Base-by-base conservation (phyloP, 352 stramenopile species). In the Blastocystis sp. region DNA sequence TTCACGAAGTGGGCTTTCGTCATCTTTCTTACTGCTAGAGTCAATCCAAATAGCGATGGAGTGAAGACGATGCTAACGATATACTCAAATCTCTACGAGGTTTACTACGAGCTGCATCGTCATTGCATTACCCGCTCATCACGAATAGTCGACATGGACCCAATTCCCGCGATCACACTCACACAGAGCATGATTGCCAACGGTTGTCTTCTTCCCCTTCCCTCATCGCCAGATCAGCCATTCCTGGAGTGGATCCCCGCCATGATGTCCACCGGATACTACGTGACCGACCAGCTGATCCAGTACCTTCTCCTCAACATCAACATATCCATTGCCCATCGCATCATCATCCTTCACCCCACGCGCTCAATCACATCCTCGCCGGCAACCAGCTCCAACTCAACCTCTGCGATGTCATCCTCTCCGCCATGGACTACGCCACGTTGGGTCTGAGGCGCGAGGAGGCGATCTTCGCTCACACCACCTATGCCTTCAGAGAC, bases 101-200 rank as follows among this genome's bases (percentile, higher is more conserved):
- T 84, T 4, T 84, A 70, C 45, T 84, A 59, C 61, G 74, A 84
- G 54, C 24, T 84, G 24, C 65, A 84, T 70, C 42, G 74, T 64
- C 28, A 19, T 48, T 34, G 14, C 28, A 11, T 45, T 57, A 19
- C 3, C 54, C 24, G 14, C 28, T n/a, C 7, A 28, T 76, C 21
- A 76, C 19, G 48, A 14, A 28, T 76, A 76, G 66, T 76, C 3
- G 38, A 34, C 48, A 43, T 48, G 17, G 40, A 54, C 3, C n/a
- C 68, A 34, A 48, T 38, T 9, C 52, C 34, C 21, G 54, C 65
- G 38, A 28, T 84, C 19, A 70, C 57, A 10, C 74, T 84, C 17
- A 6, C 74, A 17, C 45, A 84, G 52, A 45, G 68, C 9, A 84
- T 84, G 52, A 11, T 84, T 34, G 28, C 45, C 3, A 45, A 84